These are phyloP conservation scores for Phialemonium atrogriseum DNA, from an alignment of 2,329 filamentous ascomycete genomes.

Conservation along the genomic window DNA sequence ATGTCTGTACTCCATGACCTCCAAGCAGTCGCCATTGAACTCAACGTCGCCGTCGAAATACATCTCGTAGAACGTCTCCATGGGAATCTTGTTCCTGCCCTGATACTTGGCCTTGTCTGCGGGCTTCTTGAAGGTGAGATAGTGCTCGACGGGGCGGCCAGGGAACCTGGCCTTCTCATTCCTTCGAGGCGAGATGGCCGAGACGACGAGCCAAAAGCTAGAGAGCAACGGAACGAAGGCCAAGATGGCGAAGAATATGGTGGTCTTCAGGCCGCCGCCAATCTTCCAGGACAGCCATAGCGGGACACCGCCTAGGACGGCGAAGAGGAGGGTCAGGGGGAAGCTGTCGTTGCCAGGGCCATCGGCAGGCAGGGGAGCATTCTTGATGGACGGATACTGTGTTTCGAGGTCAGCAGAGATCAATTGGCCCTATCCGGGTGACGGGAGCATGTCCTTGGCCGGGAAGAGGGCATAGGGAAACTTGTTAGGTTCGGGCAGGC, in stretches of 20 bases:
- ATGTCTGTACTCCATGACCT: conserved; percentile 86
- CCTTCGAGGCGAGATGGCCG: conserved; percentile 74
- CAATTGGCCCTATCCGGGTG: too few relatives aligned
- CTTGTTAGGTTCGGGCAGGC: conserved; percentile 12
- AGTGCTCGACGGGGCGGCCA: conserved; percentile 82
- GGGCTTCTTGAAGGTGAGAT: conserved; percentile 73
- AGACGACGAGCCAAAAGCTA: conserved; percentile 73
- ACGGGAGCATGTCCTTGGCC: background rate
- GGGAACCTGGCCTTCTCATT: conserved; percentile 88
- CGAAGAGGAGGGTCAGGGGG: conserved; percentile 71
- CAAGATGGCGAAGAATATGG: conserved; percentile 76
- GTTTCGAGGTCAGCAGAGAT: conserved; percentile 8
- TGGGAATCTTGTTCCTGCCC: conserved; percentile 72
- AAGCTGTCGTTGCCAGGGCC: conserved; percentile 77
- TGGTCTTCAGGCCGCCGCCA: conserved; percentile 78
- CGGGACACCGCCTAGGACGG: conserved; percentile 62
- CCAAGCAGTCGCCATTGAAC: conserved; percentile 87
- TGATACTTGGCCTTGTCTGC: conserved; percentile 57
- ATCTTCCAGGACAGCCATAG: conserved; percentile 76
- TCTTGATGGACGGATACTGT: conserved; percentile 83
- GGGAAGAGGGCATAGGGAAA: background rate
- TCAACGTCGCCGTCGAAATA: conserved; percentile 94
- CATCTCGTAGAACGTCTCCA: conserved; percentile 95
- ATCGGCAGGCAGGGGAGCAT: conserved; percentile 88
- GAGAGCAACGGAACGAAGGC: conserved; percentile 71